phyloP scores from a whole-genome alignment of 1,284 basidiomycete species.

The Apiotrichum siamense region DNA sequence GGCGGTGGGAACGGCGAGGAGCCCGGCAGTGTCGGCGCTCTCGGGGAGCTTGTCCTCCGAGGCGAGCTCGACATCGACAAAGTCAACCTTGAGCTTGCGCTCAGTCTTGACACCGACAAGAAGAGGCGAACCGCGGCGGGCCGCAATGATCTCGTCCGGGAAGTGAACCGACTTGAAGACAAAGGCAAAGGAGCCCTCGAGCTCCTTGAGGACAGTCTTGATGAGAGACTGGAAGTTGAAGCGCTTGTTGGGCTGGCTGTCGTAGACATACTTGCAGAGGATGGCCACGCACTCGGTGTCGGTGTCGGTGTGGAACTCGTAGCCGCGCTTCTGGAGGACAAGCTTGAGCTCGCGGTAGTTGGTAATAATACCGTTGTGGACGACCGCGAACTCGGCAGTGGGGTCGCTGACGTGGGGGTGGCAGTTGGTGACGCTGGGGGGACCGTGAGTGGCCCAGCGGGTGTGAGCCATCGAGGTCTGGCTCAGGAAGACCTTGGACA shows the following conservation, averaged over 20 bases:
- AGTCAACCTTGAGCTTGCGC: conserved; percentile 99
- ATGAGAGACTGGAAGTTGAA: conserved; percentile 85
- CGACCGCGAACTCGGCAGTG: conserved; percentile 75
- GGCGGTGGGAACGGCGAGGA: conserved; percentile 67
- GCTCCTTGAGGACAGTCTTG: conserved; percentile 95
- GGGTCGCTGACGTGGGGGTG: conserved; percentile 90
- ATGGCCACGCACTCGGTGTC: conserved; percentile 98
- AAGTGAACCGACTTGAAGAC: conserved; percentile 98
- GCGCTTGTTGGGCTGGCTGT: conserved; percentile 82
- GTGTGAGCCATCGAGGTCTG: conserved; percentile 99
- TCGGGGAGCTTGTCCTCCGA: conserved; percentile 54
- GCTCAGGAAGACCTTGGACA: conserved; percentile 72
- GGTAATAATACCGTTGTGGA: conserved; percentile 99
- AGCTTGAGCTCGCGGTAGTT: conserved; percentile 83
- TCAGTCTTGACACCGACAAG: conserved; percentile 99
- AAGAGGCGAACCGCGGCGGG: conserved; percentile 93
- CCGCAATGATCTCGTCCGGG: conserved; percentile 92
- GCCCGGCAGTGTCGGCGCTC: conserved; percentile 43
- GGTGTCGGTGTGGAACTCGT: conserved; percentile 90
- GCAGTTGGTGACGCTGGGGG: conserved; percentile 81
- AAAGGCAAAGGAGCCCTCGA: conserved; percentile 99
- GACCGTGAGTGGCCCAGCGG: conserved; percentile 99
- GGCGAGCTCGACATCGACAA: conserved; percentile 95
- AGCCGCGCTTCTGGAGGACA: conserved; percentile 93
- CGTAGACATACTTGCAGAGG: conserved; percentile 94